Evolutionary conservation across 163 green algal species (phyloP), one percentile per base, ranked within the genome.

Genomic region (Prototheca stagnorum): DNA sequence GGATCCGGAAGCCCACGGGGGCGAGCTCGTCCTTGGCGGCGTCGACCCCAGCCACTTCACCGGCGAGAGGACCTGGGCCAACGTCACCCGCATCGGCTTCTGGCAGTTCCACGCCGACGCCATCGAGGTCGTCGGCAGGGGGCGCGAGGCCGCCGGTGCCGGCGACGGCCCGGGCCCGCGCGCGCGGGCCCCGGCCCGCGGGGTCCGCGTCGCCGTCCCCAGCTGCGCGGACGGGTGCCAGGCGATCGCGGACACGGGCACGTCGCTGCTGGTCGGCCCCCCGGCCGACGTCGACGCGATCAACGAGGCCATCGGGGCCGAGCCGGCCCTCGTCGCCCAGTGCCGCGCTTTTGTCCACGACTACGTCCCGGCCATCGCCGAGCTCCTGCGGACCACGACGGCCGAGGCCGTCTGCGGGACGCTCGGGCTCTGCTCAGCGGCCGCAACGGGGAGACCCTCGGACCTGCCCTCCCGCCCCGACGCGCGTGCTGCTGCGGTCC

Each of bases 241-340:
- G 44, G 90, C 80, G 33, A 98, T 98, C 31, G 88, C 84, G 4
- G 90, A 99, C 70, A 93, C 78, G 1, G 90, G 84, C 17, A 92
- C 75, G 36, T 86, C 73, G 1, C 70, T 93, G 22, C 51, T 93
- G 25, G 75, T 84, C 8, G 88, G 88, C 5, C 88, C 88, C 1
- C 54, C 57, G 0, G 67, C 75, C 2, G 78, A 92, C 55, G 71
- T 95, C 12, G 66, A 67, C 1, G 47, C 53, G 7, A 84, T 97
- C 59, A 97, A 97, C 54, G 39, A 70, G 52, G 76, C 75, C 31
- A 85, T 94, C 35, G 80, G 81, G 5, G 81, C 77, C 3, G 64
- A 74, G 50, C 67, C 67, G 3, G 67, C 84, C 4, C 61, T 92
- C 37, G 67, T 65, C 16, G 65, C 75, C 33, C 72, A 93, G 76